Conservation (phyloP, 2,329 filamentous ascomycete genomes). For the Colletotrichum eleusines region DNA sequence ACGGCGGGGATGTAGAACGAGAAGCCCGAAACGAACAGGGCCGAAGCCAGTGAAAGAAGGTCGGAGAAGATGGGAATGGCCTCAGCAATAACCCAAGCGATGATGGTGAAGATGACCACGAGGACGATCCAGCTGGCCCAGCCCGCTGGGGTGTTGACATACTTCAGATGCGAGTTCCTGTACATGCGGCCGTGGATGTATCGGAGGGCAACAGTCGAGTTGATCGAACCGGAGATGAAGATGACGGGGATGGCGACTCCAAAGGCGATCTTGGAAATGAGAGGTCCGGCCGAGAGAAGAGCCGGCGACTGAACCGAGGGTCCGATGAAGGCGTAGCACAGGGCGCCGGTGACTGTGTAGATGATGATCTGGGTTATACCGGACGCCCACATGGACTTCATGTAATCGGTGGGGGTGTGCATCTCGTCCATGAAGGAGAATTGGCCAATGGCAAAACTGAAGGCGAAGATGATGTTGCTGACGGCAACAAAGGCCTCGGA, state of each 20-base stretch:
- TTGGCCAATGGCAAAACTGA: conserved; percentile 66
- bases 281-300: conserved; percentile 70
- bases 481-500: conserved; percentile 71
- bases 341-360: conserved; percentile 74
- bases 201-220: conserved; percentile 62
- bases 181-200: conserved; percentile 61
- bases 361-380: conserved; percentile 72
- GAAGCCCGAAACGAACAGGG: conserved; percentile 65
- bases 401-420: conserved; percentile 61
- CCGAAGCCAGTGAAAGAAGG: conserved; percentile 67
- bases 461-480: conserved; percentile 79
- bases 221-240: conserved; percentile 79
- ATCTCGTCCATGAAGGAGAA: conserved; percentile 67
- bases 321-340: conserved; percentile 79
- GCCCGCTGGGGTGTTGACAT: conserved; percentile 61
- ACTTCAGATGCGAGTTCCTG: conserved; percentile 57
- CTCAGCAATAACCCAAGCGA: conserved; percentile 78
- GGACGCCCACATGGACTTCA: conserved; percentile 70
- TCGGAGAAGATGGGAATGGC: conserved; percentile 80
- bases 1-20: conserved; percentile 42
- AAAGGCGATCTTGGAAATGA: conserved; percentile 75
- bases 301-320: conserved; percentile 73
- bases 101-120: conserved; percentile 67
- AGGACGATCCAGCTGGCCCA: conserved; percentile 71
- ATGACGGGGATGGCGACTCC: conserved; percentile 79